phyloP scores from a whole-genome alignment of 2,329 filamentous ascomycete species.

The Leptographium lundbergii region DNA sequence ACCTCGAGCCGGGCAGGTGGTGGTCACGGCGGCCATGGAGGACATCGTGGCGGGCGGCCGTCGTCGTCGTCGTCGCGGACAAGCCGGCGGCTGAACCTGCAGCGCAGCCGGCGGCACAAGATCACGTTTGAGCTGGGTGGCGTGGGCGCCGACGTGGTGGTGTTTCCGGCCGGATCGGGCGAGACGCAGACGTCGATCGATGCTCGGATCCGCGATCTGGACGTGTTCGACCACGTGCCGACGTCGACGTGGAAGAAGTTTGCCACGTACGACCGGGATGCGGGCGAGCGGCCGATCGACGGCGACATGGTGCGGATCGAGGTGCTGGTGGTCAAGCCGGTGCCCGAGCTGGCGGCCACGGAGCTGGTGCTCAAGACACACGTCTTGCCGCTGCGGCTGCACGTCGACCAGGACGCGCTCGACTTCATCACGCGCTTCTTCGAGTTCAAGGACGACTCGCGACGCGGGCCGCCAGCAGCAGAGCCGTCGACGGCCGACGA shows the following conservation, averaged over 20 bases:
- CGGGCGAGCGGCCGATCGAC: constrained; percentile 72
- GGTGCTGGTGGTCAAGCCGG: constrained; percentile 74
- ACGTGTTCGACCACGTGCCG: constrained; percentile 87
- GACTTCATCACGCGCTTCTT: constrained; percentile 98
- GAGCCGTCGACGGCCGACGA: constrained; percentile 54
- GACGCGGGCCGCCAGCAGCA: constrained; percentile 23
- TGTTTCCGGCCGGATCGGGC: constrained; percentile 61
- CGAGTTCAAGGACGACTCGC: constrained; percentile 65
- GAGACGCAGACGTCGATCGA: constrained; percentile 85
- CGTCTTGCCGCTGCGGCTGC: constrained; percentile 72
- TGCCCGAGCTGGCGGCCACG: constrained; percentile 71
- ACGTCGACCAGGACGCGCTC: constrained; percentile 93
- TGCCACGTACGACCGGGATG: constrained; percentile 81
- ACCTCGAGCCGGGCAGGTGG: constrained; percentile 33
- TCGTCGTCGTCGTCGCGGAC: constrained; percentile 11
- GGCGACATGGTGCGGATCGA: constrained; percentile 86
- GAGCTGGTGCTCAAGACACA: constrained; percentile 76
- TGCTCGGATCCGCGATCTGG: constrained; percentile 67
- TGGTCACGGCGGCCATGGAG: constrained; percentile 17
- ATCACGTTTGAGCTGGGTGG: constrained; percentile 88
- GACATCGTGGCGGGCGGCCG: neutral
- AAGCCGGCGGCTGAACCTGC: constrained; percentile 58
- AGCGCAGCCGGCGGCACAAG: constrained; percentile 83
- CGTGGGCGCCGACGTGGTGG: constrained; percentile 67
- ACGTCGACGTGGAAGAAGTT: constrained; percentile 99